Conservation (phyloP, 2,329 filamentous ascomycete genomes). For the Furcasterigmium sp. region DNA sequence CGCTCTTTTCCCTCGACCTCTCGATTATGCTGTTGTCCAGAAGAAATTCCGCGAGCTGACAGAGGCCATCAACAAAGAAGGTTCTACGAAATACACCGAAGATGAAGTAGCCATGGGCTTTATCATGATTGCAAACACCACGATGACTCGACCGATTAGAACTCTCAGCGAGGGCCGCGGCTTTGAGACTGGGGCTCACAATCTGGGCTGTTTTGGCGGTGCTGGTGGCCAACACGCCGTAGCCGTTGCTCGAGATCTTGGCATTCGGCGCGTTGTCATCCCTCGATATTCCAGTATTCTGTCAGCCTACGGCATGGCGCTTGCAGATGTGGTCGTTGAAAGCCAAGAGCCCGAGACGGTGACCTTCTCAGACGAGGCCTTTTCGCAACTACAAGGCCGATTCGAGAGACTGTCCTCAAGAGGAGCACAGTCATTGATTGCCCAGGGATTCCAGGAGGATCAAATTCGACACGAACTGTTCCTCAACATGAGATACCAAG, state of each 20-base stretch:
- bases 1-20: slow-evolving; percentile 61
- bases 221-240: slow-evolving; percentile 38
- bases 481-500: slow-evolving; percentile 87
- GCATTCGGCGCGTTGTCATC: slow-evolving; percentile 35
- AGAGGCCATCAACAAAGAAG: slow-evolving; percentile 32
- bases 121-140: slow-evolving; percentile 28
- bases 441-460: slow-evolving; percentile 72
- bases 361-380: slow-evolving; percentile 10
- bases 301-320: slow-evolving; percentile 39
- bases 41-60: slow-evolving; percentile 35
- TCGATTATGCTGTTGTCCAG: slow-evolving; percentile 34
- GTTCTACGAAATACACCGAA: slow-evolving; percentile 20
- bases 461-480: slow-evolving; percentile 86
- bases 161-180: slow-evolving; percentile 28
- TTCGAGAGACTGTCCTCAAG: neutral
- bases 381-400: neutral
- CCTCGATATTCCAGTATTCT: slow-evolving; percentile 39
- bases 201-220: slow-evolving; percentile 28
- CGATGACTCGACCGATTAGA: slow-evolving; percentile 28
- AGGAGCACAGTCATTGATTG: slow-evolving; percentile 41
- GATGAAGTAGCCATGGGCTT: slow-evolving; percentile 31
- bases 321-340: slow-evolving; percentile 39
- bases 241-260: slow-evolving; percentile 34
- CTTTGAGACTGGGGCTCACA: slow-evolving; percentile 26
- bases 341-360: slow-evolving; percentile 28